Conservation (phyloP, 108 stramenopile species). For the Mediolabrus comicus region DNA sequence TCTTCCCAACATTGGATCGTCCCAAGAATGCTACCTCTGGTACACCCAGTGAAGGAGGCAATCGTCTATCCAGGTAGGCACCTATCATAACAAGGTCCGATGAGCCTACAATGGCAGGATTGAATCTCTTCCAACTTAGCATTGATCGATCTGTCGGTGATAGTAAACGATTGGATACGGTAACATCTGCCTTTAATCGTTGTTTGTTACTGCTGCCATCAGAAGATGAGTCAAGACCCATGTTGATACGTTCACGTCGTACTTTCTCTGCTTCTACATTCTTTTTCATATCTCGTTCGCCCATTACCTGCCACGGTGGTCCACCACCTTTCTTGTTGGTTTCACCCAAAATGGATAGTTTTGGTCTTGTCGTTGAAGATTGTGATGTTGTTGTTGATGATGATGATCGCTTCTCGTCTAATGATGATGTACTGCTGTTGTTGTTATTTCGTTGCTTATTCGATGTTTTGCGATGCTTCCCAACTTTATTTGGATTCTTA, state of each 20-base stretch:
- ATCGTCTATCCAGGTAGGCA: slow-evolving; percentile 53
- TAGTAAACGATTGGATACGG: slow-evolving; percentile 53
- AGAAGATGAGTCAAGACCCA: slow-evolving; percentile 42
- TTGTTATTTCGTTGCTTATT: slow-evolving; percentile 26
- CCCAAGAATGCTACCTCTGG: slow-evolving; percentile 91
- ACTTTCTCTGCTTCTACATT: slow-evolving; percentile 63
- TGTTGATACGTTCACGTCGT: slow-evolving; percentile 56
- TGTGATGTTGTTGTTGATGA: slow-evolving; percentile 9
- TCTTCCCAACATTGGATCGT: slow-evolving; percentile 94
- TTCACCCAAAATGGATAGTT: slow-evolving; percentile 17
- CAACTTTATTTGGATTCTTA: slow-evolving; percentile 13
- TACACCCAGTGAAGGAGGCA: slow-evolving; percentile 70
- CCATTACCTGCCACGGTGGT: slow-evolving; percentile 84
- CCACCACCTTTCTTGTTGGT: slow-evolving; percentile 25
- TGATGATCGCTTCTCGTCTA: slow-evolving; percentile 11
- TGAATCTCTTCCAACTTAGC: slow-evolving; percentile 76
- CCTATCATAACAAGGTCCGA: slow-evolving; percentile 59
- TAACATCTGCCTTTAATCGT: slow-evolving; percentile 34
- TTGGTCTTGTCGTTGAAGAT: slow-evolving; percentile 19
- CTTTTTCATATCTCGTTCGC: slow-evolving; percentile 58
- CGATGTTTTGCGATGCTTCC: slow-evolving; percentile 39
- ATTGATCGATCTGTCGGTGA: slow-evolving; percentile 52
- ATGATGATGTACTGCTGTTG: neutral
- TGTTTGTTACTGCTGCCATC: slow-evolving; percentile 3
- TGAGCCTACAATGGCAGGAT: slow-evolving; percentile 28